phyloP scores from a whole-genome alignment of 164 flowering plant genomes.

The Umbilicus rupestris region DNA sequence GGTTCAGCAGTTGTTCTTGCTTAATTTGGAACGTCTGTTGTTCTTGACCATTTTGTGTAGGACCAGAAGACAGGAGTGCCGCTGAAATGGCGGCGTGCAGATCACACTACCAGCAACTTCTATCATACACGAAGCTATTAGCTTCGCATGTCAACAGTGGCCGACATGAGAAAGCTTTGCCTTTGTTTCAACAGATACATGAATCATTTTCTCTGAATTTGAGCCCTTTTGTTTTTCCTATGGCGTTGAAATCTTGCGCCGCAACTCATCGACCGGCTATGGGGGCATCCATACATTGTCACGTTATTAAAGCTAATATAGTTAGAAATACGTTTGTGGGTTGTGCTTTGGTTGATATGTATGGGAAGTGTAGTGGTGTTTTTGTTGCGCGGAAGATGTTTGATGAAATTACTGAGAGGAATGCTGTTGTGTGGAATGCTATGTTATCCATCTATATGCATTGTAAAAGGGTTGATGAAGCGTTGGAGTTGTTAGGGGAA shows the following conservation, averaged over 20 bases:
- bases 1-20: no score
- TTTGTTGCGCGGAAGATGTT: slow-evolving; percentile 42
- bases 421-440: slow-evolving; percentile 54
- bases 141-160: slow-evolving; percentile 41
- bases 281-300: slow-evolving; percentile 50
- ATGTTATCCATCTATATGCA: slow-evolving; percentile 42
- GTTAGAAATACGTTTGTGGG: slow-evolving; percentile 45
- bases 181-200: slow-evolving; percentile 40
- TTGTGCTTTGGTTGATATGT: slow-evolving; percentile 48
- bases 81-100: slow-evolving; percentile 14
- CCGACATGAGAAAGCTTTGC: slow-evolving; percentile 39
- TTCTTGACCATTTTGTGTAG: no score
- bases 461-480: slow-evolving; percentile 17
- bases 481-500: slow-evolving; percentile 30
- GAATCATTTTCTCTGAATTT: slow-evolving; percentile 30
- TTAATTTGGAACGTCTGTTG: no score
- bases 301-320: slow-evolving; percentile 24
- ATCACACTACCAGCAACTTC: slow-evolving; percentile 30
- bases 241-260: slow-evolving; percentile 61
- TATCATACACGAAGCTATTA: slow-evolving; percentile 43
- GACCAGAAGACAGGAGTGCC: no score
- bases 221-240: slow-evolving; percentile 56
- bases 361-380: slow-evolving; percentile 47
- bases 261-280: slow-evolving; percentile 28
- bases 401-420: slow-evolving; percentile 48